Base-by-base conservation (phyloP, 441 rosid species). In the Hura crepitans region DNA sequence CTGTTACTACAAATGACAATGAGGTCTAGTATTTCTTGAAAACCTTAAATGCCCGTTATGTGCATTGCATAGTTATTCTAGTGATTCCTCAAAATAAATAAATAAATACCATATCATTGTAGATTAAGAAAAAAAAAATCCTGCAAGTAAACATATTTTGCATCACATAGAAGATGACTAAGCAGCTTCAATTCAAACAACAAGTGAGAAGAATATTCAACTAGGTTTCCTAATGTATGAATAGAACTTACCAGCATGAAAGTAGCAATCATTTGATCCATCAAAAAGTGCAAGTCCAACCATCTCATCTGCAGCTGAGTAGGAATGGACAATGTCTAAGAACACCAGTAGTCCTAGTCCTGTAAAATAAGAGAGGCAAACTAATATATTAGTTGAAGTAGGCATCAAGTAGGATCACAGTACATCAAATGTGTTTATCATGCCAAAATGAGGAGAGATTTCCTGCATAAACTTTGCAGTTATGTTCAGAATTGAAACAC, bases 221-320 rank as follows among this genome's bases (percentile, higher is more conserved):
- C 50, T 15, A 18, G 60, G 25, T 43, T 31, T 46, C 51, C 62
- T 15, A 37, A 66, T 28, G 31, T 9, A 18, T 15, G 20, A 35
- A 55, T 37, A 15, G 47, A 27, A 17, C n/a, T 67, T 87, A 94
- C 99, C 99, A 23, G 84, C 68, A 70, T 94, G 97, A 78, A 94
- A 94, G 79, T 87, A 94, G 81, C 99, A 94, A 78, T 94, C 97
- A 68, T 92, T 92, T 76, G 97, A 94, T 79, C 99, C 99, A 81
- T 94, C 99, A 73, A 87, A 94, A 35, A 81, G 82, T 71, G 97
- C 85, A 49, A 92, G 89, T 75, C 99, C 99, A 58, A 89, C 93
- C 99, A 94, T 90, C 79, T 94, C 96, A 86, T 94, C 96, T 67
- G 99, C 90, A 68, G 99, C 96, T 43, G 99, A 86, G 85, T 94